phyloP scores from a whole-genome alignment of 1,284 basidiomycete species.

The Rhodotorula sp. region DNA sequence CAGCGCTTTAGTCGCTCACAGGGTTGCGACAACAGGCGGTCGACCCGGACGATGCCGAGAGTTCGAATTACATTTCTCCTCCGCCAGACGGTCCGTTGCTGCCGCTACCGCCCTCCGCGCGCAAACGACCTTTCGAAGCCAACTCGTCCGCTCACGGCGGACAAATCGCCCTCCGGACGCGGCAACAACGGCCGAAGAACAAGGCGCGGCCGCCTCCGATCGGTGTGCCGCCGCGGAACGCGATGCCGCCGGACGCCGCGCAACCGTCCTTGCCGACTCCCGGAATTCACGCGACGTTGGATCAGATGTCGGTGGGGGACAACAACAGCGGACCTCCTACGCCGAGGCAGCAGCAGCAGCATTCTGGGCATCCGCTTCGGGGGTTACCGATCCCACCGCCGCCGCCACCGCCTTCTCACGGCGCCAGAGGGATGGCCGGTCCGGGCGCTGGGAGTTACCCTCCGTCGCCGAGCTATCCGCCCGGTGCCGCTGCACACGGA shows the following conservation, averaged over 20 bases:
- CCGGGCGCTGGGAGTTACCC: conserved; percentile 15
- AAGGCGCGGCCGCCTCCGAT: conserved; percentile 29
- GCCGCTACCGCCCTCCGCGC: conserved; percentile 36
- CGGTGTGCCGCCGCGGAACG: conserved; percentile 55
- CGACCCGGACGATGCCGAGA: conserved; percentile 21
- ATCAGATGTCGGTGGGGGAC: conserved; percentile 10
- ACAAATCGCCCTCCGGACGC: conserved; percentile 39
- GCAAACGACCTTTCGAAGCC: conserved; percentile 39
- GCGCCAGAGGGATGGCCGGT: background rate
- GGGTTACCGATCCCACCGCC: conserved; percentile 19
- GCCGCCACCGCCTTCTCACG: conserved; percentile 3
- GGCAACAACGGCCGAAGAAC: conserved; percentile 32
- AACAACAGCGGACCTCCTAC: too few species aligned
- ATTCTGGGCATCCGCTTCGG: conserved; percentile 19
- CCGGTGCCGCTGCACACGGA: background rate
- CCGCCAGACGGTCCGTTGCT: conserved; percentile 38
- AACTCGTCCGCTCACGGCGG: conserved; percentile 38
- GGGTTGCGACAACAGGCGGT: conserved; percentile 21
- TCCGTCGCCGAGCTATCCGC: conserved; percentile 12
- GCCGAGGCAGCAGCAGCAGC: conserved; percentile 13
- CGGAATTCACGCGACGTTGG: conserved; percentile 26
- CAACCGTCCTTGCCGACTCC: conserved; percentile 14
- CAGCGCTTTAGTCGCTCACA: conserved; percentile 6
- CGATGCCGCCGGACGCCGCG: background rate
- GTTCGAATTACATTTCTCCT: conserved; percentile 39